These are phyloP conservation scores for Phlebiopsis gigantea DNA, from an alignment of 768 basidiomycete species.

Conservation along the genomic window DNA sequence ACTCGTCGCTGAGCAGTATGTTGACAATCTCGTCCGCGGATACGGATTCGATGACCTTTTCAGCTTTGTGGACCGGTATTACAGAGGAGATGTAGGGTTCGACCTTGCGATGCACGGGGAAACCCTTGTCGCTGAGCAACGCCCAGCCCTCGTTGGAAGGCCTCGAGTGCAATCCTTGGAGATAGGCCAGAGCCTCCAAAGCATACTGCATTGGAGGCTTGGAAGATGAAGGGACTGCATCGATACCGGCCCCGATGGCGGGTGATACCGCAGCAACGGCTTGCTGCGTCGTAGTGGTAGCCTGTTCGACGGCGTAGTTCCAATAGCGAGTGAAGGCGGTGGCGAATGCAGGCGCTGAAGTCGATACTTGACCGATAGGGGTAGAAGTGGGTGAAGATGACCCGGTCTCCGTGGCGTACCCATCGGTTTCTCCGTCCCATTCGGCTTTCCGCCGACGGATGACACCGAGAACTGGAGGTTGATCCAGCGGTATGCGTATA, in stretches of 20 bases:
- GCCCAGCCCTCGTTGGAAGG: conserved; percentile 65
- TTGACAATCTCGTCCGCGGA: conserved; percentile 88
- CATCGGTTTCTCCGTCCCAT: conserved; percentile 54
- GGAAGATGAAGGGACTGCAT: conserved; percentile 43
- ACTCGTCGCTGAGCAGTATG: conserved; percentile 63
- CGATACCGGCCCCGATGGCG: conserved; percentile 35
- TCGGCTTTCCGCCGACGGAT: conserved; percentile 67
- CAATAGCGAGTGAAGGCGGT: conserved; percentile 70
- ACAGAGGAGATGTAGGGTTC: conserved; percentile 71
- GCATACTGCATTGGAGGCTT: conserved; percentile 77
- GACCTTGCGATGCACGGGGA: conserved; percentile 72
- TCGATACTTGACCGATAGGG: conserved; percentile 35
- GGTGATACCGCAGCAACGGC: conserved; percentile 78
- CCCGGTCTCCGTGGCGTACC: conserved; percentile 16
- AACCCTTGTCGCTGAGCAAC: conserved; percentile 67
- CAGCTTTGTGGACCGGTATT: conserved; percentile 82
- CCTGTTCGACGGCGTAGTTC: conserved; percentile 70
- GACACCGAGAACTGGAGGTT: conserved; percentile 75
- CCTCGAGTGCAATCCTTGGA: conserved; percentile 63
- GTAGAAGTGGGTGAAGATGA: conserved; percentile 4
- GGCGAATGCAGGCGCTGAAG: conserved; percentile 56
- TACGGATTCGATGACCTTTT: conserved; percentile 89
- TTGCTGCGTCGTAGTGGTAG: conserved; percentile 66
- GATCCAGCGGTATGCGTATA: conserved; percentile 84
- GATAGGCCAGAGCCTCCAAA: conserved; percentile 75